These are phyloP conservation scores for Pythium utonaiense DNA, from an alignment of 352 stramenopile species.

Conservation along the genomic window DNA sequence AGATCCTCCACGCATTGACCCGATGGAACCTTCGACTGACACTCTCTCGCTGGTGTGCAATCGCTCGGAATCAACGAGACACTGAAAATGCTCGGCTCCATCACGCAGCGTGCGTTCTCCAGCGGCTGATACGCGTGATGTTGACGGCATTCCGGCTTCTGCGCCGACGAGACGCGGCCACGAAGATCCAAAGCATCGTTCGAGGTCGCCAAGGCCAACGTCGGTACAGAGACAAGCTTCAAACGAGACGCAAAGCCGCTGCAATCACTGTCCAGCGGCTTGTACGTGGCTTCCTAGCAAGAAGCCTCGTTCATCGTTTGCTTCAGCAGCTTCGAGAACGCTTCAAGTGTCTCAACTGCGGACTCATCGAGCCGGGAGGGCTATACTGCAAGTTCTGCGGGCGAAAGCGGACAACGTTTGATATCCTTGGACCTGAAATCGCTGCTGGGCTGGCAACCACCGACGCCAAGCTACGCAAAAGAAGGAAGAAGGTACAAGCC, in stretches of 20 bases:
- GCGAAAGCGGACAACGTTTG: conserved; percentile 35
- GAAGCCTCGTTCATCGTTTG: conserved; percentile 19
- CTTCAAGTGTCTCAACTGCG: conserved; percentile 57
- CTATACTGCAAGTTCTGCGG: conserved; percentile 69
- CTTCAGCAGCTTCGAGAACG: conserved; percentile 36
- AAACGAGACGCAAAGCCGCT: conserved; percentile 1
- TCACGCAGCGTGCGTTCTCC: conserved; percentile 14
- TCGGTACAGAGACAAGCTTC: neutral
- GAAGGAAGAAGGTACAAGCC: neutral
- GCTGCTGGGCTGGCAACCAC: conserved; percentile 3
- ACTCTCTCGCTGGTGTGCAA: neutral
- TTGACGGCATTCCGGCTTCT: conserved; percentile 20
- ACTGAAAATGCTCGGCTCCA: neutral
- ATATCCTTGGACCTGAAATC: conserved; percentile 5
- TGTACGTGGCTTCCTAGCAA: conserved; percentile 24
- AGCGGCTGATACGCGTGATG: conserved; percentile 23
- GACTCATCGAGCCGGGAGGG: conserved; percentile 48
- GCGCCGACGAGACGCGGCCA: conserved; percentile 14
- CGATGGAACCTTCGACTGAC: neutral
- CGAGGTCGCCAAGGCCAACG: conserved; percentile 1
- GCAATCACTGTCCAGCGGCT: conserved; percentile 29
- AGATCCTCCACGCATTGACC: neutral
- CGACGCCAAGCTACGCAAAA: conserved; percentile 12
- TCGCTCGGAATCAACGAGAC: neutral
- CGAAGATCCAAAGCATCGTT: conserved; percentile 18